Evolutionary conservation across 163 green algal species (phyloP).

Genomic region (Smithsoniella earleae): DNA sequence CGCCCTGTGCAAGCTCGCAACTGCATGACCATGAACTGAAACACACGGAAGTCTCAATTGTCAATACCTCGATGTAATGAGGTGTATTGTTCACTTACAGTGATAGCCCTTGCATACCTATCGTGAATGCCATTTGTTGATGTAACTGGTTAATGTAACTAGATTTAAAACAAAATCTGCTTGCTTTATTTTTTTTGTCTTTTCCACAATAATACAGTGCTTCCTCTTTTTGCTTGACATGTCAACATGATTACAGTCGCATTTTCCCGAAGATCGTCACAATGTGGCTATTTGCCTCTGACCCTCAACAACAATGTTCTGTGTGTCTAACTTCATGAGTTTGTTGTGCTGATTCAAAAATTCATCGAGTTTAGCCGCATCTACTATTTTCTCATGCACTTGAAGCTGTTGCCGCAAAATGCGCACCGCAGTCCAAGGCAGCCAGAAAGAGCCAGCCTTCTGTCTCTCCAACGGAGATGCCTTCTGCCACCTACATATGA

Average conservation of each 20-base stretch:
- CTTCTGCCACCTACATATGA: conserved; percentile 7
- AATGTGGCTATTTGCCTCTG: neutral
- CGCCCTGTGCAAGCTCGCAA: neutral
- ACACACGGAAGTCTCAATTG: neutral
- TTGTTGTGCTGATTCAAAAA: neutral
- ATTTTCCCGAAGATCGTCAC: neutral
- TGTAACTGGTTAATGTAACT: too few species aligned
- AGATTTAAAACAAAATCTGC: too few species aligned
- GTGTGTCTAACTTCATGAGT: neutral
- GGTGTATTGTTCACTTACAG: neutral
- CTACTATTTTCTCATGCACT: neutral
- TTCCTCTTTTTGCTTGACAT: too few species aligned
- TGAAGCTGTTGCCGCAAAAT: conserved; percentile 2
- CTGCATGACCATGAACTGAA: neutral
- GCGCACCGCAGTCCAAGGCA: conserved; percentile 3
- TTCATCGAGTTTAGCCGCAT: neutral
- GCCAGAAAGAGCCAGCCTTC: conserved; percentile 9
- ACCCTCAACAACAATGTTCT: neutral
- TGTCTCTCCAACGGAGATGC: neutral
- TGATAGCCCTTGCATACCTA: neutral
- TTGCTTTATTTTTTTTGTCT: too few species aligned
- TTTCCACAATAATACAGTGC: too few species aligned
- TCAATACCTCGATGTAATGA: neutral
- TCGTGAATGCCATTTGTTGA: too few species aligned
- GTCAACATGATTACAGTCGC: neutral